These are phyloP conservation scores for Penicillium carneum DNA, from an alignment of 2,329 filamentous ascomycete species.

Conservation along the genomic window DNA sequence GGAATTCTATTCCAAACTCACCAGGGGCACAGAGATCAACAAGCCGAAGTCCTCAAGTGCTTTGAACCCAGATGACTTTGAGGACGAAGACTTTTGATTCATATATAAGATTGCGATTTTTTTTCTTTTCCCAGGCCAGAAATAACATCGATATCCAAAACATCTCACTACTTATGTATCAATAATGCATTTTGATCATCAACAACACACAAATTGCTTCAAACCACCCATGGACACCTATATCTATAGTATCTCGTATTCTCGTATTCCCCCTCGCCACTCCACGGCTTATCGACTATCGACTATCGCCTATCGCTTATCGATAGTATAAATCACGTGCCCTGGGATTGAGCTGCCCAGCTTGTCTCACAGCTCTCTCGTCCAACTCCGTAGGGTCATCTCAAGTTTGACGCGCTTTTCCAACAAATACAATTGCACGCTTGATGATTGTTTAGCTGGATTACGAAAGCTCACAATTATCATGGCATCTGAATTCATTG, in stretches of 20 bases:
- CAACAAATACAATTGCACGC: background rate
- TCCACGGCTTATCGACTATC: background rate
- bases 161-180: background rate
- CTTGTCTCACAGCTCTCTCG: conserved; percentile 30
- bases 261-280: no score
- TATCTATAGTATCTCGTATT: background rate
- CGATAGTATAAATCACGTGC: conserved; percentile 40
- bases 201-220: background rate
- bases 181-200: background rate
- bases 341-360: conserved; percentile 25
- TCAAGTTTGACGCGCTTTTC: conserved; percentile 7
- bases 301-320: conserved; percentile 32
- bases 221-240: background rate
- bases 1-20: conserved; percentile 82
- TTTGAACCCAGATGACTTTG: conserved; percentile 44
- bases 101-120: conserved; percentile 45
- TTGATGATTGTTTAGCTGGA: conserved; percentile 16
- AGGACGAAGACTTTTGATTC: conserved; percentile 55
- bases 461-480: conserved; percentile 26
- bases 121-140: background rate
- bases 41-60: conserved; percentile 34
- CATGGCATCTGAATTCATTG: conserved; percentile 76
- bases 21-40: conserved; percentile 69
- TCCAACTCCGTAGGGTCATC: conserved; percentile 19
- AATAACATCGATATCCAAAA: background rate